Evolutionary conservation across 768 basidiomycete genomes (phyloP), one percentile per base, ranked within the genome.

Genomic region (Cystofilobasidium bisporidii): DNA sequence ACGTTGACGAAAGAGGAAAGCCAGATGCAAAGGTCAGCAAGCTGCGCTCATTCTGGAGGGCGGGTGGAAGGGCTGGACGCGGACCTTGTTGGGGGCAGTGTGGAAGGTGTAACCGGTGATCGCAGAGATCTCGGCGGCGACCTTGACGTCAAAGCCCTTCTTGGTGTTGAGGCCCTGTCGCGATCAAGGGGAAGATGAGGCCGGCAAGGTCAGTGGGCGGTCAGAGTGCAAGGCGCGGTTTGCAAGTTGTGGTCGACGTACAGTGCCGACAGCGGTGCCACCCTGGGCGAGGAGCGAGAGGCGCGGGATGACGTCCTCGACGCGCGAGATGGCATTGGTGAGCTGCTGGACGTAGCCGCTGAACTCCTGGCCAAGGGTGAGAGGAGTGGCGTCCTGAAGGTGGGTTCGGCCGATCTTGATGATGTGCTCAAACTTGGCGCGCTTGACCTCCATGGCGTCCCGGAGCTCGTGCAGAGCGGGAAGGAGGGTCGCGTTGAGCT

Each of bases 341-440:
- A 98, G 77, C 78, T 99, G 96, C 76, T 92, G 89, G 22, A 92
- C 96, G 79, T 99, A 99, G 41, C 96, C 96, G 66, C 88, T 90
- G 80, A 99, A 98, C 80, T 99, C 96, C 80, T 98, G 96, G 20
- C 96, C 96, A 47, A 99, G 85, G 20, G 96, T 97, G 72, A 99
- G 79, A 17, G 96, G 96, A 0, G 96, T 98, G 3, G 96, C 96
- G 78, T 99, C 96, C 87, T 96, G 75, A 68, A 99, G 79, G 79
- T 99, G 96, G 6, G 96, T 99, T 53, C 96, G 87, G 45, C 96
- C 96, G 74, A 99, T 99, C 78, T 99, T 99, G 78, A 98, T 91
- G 74, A 99, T 98, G 74, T 87, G 79, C 36, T 87, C 86, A 75
- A 98, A 99, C 0, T 81, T 82, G 72, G 87, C 84, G 17, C 86